Conservation (phyloP, 257 asterid genomes). For the Galeopsis tetrahit region DNA sequence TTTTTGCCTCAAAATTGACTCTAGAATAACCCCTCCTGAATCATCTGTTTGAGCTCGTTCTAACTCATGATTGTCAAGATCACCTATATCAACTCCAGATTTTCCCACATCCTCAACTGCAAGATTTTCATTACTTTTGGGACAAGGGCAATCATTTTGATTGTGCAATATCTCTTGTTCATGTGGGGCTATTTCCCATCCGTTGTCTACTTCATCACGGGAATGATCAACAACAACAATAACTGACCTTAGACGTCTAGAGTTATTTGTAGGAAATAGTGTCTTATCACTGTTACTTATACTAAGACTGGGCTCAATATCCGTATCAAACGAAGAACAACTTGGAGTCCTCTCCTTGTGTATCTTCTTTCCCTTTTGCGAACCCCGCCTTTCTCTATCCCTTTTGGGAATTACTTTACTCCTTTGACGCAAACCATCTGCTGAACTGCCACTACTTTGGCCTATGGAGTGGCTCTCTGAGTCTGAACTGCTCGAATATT, state of each 20-base stretch:
- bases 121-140: conserved; percentile 58
- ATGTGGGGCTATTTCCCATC: conserved; percentile 49
- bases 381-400: conserved; percentile 29
- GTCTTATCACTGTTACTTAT: conserved; percentile 42
- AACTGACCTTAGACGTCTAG: conserved; percentile 78
- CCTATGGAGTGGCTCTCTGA: conserved; percentile 62
- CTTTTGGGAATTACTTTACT: conserved; percentile 26
- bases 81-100: conserved; percentile 39
- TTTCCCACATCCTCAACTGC: conserved; percentile 37
- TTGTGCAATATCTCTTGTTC: conserved; percentile 66
- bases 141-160: conserved; percentile 65
- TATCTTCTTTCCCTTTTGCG: conserved; percentile 31
- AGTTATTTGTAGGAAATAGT: conserved; percentile 39
- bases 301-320: conserved; percentile 37
- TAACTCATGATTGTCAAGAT: conserved; percentile 25
- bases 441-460: conserved; percentile 41
- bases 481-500: conserved; percentile 55
- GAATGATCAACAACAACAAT: conserved; percentile 52
- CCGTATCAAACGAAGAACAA: conserved; percentile 45
- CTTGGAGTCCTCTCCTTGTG: conserved; percentile 48
- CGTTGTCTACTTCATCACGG: conserved; percentile 41
- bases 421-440: conserved; percentile 40
- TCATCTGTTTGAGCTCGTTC: conserved; percentile 23
- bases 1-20: conserved; percentile 74
- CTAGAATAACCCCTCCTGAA: conserved; percentile 54